Evolutionary conservation across 139 green algal genomes (phyloP).

Genomic region (Coccomyxa sp.): DNA sequence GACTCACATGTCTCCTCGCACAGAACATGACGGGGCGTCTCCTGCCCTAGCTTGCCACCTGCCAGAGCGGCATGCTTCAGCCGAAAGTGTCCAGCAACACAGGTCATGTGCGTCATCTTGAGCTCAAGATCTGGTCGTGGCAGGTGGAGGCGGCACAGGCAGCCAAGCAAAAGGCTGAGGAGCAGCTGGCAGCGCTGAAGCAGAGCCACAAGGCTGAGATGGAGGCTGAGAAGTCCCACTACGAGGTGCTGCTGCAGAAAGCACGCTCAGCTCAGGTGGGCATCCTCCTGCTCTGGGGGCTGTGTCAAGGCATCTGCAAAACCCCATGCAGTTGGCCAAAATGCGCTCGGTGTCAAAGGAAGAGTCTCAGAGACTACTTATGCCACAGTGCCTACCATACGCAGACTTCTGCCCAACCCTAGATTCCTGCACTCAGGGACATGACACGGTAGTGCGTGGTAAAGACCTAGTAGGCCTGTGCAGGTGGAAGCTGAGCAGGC

Average conservation of each 20-base stretch:
- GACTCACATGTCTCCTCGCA: too few species aligned
- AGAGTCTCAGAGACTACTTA: too few species aligned
- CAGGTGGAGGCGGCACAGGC: slow-evolving; percentile 4
- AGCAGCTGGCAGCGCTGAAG: slow-evolving; percentile 4
- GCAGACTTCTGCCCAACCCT: too few species aligned
- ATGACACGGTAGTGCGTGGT: too few species aligned
- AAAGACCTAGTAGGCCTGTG: neutral
- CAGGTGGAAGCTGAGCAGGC: slow-evolving; percentile 60
- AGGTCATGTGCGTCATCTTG: too few species aligned
- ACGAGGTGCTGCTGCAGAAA: slow-evolving; percentile 50
- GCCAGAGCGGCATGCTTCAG: too few species aligned
- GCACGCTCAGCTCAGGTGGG: slow-evolving; percentile 44
- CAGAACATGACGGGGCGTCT: neutral
- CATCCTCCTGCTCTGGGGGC: neutral
- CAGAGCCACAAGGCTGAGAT: slow-evolving; percentile 50
- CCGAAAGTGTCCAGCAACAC: too few species aligned
- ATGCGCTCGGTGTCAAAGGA: too few species aligned
- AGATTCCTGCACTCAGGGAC: too few species aligned
- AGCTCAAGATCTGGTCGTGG: too few species aligned
- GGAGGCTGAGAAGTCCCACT: slow-evolving; percentile 50
- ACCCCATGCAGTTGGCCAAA: neutral
- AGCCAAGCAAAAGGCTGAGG: slow-evolving; percentile 8
- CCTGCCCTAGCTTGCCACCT: neutral
- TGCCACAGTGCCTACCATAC: too few species aligned
- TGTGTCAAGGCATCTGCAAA: neutral